Evolutionary conservation across 208 protist genomes (phyloP).

Genomic region (Angomonas deanei): DNA sequence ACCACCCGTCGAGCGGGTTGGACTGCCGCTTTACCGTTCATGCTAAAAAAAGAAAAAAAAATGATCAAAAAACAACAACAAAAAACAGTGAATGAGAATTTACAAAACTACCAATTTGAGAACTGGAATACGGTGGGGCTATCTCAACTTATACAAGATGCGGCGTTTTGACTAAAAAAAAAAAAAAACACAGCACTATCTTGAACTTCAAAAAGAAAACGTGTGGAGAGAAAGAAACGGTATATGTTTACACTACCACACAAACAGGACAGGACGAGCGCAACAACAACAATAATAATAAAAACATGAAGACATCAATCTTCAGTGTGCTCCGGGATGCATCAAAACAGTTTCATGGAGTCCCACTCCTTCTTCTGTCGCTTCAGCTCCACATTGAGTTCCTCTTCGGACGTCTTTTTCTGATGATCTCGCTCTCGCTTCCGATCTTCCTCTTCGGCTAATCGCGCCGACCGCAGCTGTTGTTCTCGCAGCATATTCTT

Average conservation of each 20-base stretch:
- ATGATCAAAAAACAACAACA: slow-evolving; percentile 6
- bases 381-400: slow-evolving; percentile 64
- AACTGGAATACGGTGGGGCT: background rate
- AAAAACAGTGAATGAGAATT: slow-evolving; percentile 4
- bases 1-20: background rate
- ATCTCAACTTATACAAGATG: no score
- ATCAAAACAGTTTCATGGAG: slow-evolving; percentile 66
- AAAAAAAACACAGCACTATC: no score
- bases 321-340: no score
- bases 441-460: slow-evolving; percentile 67
- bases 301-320: no score
- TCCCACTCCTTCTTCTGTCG: slow-evolving; percentile 76
- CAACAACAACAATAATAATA: slow-evolving; percentile 5
- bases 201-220: no score
- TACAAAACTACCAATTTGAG: slow-evolving; percentile 5
- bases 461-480: slow-evolving; percentile 64
- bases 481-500: slow-evolving; percentile 53
- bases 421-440: slow-evolving; percentile 52
- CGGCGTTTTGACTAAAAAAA: no score
- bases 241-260: no score
- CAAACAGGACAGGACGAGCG: background rate
- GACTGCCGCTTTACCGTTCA: background rate
- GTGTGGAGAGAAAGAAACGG: no score
- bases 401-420: slow-evolving; percentile 34
- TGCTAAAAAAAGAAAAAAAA: slow-evolving; percentile 1